Base-by-base conservation (phyloP, 75 land plant genomes). In the Cupressus sempervirens region DNA sequence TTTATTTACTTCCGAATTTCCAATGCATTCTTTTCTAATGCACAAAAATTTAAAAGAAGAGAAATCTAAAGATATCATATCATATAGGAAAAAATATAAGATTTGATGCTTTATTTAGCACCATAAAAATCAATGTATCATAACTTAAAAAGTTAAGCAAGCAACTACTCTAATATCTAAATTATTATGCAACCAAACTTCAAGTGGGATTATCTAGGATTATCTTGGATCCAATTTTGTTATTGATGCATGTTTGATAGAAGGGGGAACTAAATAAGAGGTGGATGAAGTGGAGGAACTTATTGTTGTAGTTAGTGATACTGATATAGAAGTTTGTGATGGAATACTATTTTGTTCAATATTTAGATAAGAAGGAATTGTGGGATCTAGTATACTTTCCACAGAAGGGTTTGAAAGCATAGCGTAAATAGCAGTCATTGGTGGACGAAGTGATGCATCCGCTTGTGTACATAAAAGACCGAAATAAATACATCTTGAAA, bases 381-480 rank as follows among this genome's bases (percentile, higher is more conserved):
- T 67, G 32, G 72, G 72, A 67, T 67, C 9, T 67, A 7, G 72
- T 29, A 67, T n/a, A 7, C 29, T 67, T 7, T 1, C 7, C 72
- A 67, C 7, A 29, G 32, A 26, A 67, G 29, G 32, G 72, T 34
- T 75, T 38, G 77, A 36, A 75, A 88, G 62, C 84, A 88, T 88
- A 15, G 52, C 3, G 8, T 84, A 35, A 10, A 86, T 75, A 16
- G 23, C 30, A 40, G 86, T 74, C 90, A 89, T 89, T 29, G 43
- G 11, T 13, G 90, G 90, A 18, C 88, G 79, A 36, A 52, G 81
- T 6, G 34, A 72, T n/a, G 84, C 50, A 12, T 30, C 10, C 1
- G 26, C 85, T 84, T 86, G 86, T 16, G 84, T 79, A 36, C 90
- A 89, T 15, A 86, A 50, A 14, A 89, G 84, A 4, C 80, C 88